Evolutionary conservation across 495 filamentous ascomycete genomes (phyloP).

Genomic region (Talaromyces liani): DNA sequence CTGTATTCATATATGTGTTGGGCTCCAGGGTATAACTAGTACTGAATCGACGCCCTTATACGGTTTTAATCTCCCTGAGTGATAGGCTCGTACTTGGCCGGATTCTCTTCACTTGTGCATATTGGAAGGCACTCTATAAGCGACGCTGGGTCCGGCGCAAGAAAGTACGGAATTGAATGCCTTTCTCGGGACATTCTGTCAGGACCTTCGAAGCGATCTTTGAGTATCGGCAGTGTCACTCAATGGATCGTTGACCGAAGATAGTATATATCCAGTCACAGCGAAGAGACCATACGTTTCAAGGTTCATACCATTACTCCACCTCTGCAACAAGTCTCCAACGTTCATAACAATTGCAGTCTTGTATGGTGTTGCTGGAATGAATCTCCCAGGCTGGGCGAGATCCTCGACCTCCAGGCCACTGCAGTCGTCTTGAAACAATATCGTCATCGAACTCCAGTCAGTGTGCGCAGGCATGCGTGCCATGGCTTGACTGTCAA

Average conservation of each 20-base stretch:
- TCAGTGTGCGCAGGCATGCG: conserved; percentile 50
- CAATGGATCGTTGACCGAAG: conserved; percentile 48
- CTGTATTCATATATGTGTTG: background rate
- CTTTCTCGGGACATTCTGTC: conserved; percentile 37
- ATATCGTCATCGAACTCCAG: conserved; percentile 44
- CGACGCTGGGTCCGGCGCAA: conserved; percentile 44
- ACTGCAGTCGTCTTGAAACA: conserved; percentile 48
- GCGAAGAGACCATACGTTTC: conserved; percentile 39
- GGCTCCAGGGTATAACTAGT: background rate
- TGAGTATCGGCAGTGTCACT: conserved; percentile 34
- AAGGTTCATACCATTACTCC: background rate
- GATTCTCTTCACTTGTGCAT: conserved; percentile 9
- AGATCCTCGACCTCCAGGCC: conserved; percentile 51
- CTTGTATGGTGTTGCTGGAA: conserved; percentile 40
- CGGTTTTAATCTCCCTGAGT: conserved; percentile 19
- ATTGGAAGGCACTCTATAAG: conserved; percentile 44
- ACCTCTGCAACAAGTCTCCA: background rate
- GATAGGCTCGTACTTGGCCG: conserved; percentile 44
- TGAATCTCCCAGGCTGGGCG: conserved; percentile 26
- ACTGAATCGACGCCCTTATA: background rate
- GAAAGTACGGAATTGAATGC: conserved; percentile 59
- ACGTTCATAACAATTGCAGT: conserved; percentile 19
- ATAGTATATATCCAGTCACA: conserved; percentile 25
- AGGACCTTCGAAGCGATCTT: conserved; percentile 25
- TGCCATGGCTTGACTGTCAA: conserved; percentile 35